phyloP scores from a whole-genome alignment of 2,329 filamentous ascomycete genomes.

The Alternaria sp. region DNA sequence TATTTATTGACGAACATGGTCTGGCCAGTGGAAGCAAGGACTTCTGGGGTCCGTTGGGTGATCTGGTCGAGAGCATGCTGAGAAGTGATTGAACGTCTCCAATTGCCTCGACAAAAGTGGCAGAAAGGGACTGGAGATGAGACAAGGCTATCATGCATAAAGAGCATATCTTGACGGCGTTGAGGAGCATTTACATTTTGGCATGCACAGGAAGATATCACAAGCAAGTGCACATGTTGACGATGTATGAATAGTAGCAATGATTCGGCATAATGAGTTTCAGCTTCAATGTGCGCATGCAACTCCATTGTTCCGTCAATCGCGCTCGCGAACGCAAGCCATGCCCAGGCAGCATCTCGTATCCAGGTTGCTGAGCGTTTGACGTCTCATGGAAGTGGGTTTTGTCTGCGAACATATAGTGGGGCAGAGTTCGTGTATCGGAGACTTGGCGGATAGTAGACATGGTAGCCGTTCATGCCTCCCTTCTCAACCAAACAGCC shows the following conservation, averaged over 20 bases:
- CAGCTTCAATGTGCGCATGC: neutral
- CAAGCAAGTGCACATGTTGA: constrained; percentile 19
- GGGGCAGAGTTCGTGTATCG: constrained; percentile 3
- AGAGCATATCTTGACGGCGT: constrained; percentile 13
- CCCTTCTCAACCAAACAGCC: neutral
- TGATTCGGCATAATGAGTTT: neutral
- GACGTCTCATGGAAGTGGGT: constrained; percentile 1
- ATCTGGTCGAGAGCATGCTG: constrained; percentile 97
- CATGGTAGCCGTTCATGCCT: constrained; percentile 6
- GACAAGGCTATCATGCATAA: neutral
- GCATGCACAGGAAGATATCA: constrained; percentile 12
- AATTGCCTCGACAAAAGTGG: neutral
- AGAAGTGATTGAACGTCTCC: constrained; percentile 70
- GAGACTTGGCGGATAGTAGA: constrained; percentile 7
- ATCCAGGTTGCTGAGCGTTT: constrained; percentile 1
- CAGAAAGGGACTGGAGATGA: neutral
- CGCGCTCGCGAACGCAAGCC: neutral
- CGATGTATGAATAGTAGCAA: constrained; percentile 26
- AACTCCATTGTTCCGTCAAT: neutral
- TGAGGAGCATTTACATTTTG: constrained; percentile 1
- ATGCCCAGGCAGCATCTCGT: neutral
- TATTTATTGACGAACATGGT: constrained; percentile 97
- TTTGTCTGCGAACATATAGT: neutral
- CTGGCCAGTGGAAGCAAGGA: constrained; percentile 87
- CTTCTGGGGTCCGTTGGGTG: constrained; percentile 94